Evolutionary conservation across 164 flowering plant genomes (phyloP).

Genomic region (Annona cherimola): DNA sequence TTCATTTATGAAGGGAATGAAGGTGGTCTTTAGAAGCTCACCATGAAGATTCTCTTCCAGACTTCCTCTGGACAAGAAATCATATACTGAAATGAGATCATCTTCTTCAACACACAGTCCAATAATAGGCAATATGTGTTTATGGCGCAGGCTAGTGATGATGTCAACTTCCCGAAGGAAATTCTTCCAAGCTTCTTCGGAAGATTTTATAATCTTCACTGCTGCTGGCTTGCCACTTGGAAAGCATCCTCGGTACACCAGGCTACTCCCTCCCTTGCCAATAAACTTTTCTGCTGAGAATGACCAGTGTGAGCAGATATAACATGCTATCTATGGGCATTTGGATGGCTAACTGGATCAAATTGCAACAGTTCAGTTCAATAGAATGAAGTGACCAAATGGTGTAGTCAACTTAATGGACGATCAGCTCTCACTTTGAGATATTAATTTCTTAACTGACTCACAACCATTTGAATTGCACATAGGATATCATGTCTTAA

Average conservation of each 20-base stretch:
- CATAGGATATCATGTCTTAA: neutral
- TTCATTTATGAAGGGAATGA: neutral
- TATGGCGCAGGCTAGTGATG: slow-evolving; percentile 59
- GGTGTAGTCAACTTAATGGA: neutral
- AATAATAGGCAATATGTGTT: slow-evolving; percentile 47
- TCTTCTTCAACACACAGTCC: slow-evolving; percentile 63
- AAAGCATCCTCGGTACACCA: slow-evolving; percentile 72
- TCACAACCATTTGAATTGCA: neutral
- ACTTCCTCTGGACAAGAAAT: slow-evolving; percentile 62
- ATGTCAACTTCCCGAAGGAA: slow-evolving; percentile 69
- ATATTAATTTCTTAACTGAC: neutral
- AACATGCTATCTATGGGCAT: neutral
- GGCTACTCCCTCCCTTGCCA: slow-evolving; percentile 77
- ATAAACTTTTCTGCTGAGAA: slow-evolving; percentile 55
- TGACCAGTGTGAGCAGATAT: neutral
- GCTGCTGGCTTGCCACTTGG: slow-evolving; percentile 68
- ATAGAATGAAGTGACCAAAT: neutral
- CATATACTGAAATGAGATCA: slow-evolving; percentile 64
- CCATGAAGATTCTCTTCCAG: slow-evolving; percentile 74
- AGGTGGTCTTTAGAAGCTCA: slow-evolving; percentile 15
- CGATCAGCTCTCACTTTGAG: neutral
- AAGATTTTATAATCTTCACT: slow-evolving; percentile 56
- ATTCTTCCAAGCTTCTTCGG: slow-evolving; percentile 59
- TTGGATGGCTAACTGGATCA: neutral
- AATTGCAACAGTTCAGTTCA: neutral